These are phyloP conservation scores for Scheffersomyces stambukii DNA, from an alignment of 1,139 yeast species.

Conservation along the genomic window DNA sequence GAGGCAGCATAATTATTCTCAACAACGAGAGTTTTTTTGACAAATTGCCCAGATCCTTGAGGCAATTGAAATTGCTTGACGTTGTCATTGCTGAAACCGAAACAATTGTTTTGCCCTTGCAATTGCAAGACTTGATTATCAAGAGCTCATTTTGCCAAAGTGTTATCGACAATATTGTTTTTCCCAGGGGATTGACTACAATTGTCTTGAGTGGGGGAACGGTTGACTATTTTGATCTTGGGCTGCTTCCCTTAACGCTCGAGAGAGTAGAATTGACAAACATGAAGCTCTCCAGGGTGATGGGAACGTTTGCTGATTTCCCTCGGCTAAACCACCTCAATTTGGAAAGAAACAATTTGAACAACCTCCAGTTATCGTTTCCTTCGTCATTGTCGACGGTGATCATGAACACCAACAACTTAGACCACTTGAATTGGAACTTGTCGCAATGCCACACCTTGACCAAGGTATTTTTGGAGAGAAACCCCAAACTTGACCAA, in stretches of 20 bases:
- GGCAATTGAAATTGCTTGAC: slow-evolving; percentile 4
- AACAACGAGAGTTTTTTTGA: slow-evolving; percentile 5
- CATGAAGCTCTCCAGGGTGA: slow-evolving; percentile 4
- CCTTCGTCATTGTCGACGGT: slow-evolving; percentile 6
- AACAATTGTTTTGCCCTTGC: slow-evolving; percentile 1
- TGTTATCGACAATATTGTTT: slow-evolving; percentile 2
- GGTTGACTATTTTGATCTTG: slow-evolving; percentile 4
- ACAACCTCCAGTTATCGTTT: slow-evolving; percentile 3
- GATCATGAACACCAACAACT: slow-evolving; percentile 6
- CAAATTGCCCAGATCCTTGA: slow-evolving; percentile 3
- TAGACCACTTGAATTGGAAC: slow-evolving; percentile 6
- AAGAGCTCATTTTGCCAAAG: slow-evolving; percentile 3
- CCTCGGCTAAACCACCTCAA: slow-evolving; percentile 5
- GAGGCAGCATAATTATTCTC: too few species aligned
- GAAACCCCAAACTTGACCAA: slow-evolving; percentile 6
- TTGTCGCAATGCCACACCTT: slow-evolving; percentile 4
- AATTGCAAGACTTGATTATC: slow-evolving; percentile 4
- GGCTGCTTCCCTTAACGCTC: slow-evolving; percentile 3
- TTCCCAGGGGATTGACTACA: slow-evolving; percentile 1
- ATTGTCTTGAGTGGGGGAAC: slow-evolving; percentile 5
- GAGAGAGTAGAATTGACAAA: slow-evolving; percentile 6
- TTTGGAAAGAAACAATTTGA: slow-evolving; percentile 7
- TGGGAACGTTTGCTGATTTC: slow-evolving; percentile 6
- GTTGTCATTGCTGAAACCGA: slow-evolving; percentile 2
- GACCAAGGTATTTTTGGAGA: slow-evolving; percentile 5